Conservation (phyloP, 164 flowering plant species). For the Echeveria elegans region DNA sequence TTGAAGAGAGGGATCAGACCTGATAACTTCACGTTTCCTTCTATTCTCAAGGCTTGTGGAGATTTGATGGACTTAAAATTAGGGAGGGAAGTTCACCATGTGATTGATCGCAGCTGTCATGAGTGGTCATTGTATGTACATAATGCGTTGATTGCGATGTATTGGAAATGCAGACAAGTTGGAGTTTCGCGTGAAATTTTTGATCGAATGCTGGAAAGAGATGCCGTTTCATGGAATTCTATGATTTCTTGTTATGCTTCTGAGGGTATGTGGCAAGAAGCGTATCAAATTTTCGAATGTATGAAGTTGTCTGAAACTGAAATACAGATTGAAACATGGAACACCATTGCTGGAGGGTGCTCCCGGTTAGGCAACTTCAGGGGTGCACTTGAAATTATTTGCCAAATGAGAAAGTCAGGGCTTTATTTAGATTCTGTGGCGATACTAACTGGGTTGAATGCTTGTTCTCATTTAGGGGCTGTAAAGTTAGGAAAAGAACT, state of each 20-base stretch:
- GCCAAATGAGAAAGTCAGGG: conserved; percentile 27
- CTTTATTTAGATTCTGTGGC: conserved; percentile 31
- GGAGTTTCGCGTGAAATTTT: conserved; percentile 30
- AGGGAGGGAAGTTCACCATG: conserved; percentile 37
- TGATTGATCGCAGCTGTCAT: conserved; percentile 16
- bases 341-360: conserved; percentile 46
- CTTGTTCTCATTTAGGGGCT: conserved; percentile 43
- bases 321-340: conserved; percentile 36
- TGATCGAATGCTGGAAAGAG: conserved; percentile 42
- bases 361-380: conserved; percentile 28
- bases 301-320: conserved; percentile 20
- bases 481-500: conserved; percentile 38
- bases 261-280: conserved; percentile 42
- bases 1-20: conserved; percentile 27
- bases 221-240: conserved; percentile 50
- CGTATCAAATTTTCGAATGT: conserved; percentile 29
- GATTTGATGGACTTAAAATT: conserved; percentile 25
- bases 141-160: conserved; percentile 47
- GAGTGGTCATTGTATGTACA: conserved; percentile 38
- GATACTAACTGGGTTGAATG: conserved; percentile 35
- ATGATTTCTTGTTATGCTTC: conserved; percentile 45
- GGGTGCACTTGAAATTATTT: conserved; percentile 33
- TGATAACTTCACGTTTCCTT: no score
- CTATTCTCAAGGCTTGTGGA: conserved; percentile 60
- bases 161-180: conserved; percentile 39